Evolutionary conservation across 495 filamentous ascomycete genomes (phyloP), one percentile per base, ranked within the genome.

Genomic region (Gamarada debralockiae): DNA sequence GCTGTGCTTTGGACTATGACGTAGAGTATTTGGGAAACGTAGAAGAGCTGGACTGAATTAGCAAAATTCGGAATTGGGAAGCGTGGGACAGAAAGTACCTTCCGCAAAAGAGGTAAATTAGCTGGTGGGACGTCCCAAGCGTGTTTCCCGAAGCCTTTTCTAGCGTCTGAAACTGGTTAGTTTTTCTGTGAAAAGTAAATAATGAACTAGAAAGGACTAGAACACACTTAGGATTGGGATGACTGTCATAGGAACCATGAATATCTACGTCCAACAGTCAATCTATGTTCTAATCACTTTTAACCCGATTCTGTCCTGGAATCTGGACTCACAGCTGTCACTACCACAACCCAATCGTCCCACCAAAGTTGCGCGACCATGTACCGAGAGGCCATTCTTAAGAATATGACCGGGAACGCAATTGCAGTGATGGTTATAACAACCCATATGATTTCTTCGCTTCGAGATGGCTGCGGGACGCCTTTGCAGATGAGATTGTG

Each of bases 1-100:
- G 71, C 64, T 15, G 72, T 50, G 52, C 62, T 65, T 39, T 70
- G 63, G 0, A 69, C 60, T n/a, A 59, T 39, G 15, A 71, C 65
- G 59, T 77, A 77, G 34, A 73, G 42, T 4, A 72, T 34, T 60
- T 64, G 55, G 25, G 24, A 22, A 52, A 56, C 68, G 43, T 67
- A 72, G n/a, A 57, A 51, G 20, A 56, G 25, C 53, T 56, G 33
- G 9, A 15, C 18, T 27, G 18, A 13, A 15, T 36, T 23, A 23
- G 44, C 15, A 25, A 25, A n/a, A 22, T 46, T 15, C 25, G 13
- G 23, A 29, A 20, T 10, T 15, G n/a, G n/a, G n/a, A n/a, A 41
- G 21, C 1, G 14, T 10, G 3, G 8, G 8, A 34, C 8, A 34
- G 8, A 8, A n/a, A 8, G 6, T 48, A 57, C 55, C 55, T 52